Conservation (phyloP, 352 stramenopile species). For the Phytophthora citrophthora region DNA sequence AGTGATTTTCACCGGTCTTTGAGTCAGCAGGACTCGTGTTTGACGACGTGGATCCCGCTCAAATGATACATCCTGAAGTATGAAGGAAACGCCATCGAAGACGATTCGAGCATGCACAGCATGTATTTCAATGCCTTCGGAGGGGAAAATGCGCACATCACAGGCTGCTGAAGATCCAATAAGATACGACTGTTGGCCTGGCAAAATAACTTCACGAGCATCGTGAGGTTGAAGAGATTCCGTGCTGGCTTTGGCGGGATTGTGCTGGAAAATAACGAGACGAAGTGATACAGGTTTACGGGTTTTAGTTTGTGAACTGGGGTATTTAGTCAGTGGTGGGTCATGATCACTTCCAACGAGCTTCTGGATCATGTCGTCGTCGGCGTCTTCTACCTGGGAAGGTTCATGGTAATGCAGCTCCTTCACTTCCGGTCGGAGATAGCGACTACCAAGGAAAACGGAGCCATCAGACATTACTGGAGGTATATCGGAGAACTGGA, state of each 20-base stretch:
- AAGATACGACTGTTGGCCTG: constrained; percentile 44
- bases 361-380: constrained; percentile 28
- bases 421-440: constrained; percentile 49
- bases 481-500: constrained; percentile 36
- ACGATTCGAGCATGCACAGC: constrained; percentile 64
- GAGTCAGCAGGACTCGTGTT: constrained; percentile 56
- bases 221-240: constrained; percentile 11
- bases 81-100: constrained; percentile 71
- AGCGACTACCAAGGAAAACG: constrained; percentile 51
- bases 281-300: constrained; percentile 13
- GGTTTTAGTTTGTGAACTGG: not conserved
- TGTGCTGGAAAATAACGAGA: constrained; percentile 35
- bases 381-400: constrained; percentile 30
- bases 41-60: constrained; percentile 59
- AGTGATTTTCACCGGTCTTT: constrained; percentile 50
- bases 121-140: constrained; percentile 46
- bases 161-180: constrained; percentile 66
- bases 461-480: constrained; percentile 41
- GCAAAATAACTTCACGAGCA: constrained; percentile 24
- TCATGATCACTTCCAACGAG: constrained; percentile 25
- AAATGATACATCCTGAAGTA: constrained; percentile 78
- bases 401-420: constrained; percentile 22
- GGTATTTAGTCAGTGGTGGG: not conserved
- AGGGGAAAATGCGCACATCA: constrained; percentile 55
- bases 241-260: constrained; percentile 11